Evolutionary conservation across 495 filamentous ascomycete genomes (phyloP).

Genomic region (Penicillium soppii): DNA sequence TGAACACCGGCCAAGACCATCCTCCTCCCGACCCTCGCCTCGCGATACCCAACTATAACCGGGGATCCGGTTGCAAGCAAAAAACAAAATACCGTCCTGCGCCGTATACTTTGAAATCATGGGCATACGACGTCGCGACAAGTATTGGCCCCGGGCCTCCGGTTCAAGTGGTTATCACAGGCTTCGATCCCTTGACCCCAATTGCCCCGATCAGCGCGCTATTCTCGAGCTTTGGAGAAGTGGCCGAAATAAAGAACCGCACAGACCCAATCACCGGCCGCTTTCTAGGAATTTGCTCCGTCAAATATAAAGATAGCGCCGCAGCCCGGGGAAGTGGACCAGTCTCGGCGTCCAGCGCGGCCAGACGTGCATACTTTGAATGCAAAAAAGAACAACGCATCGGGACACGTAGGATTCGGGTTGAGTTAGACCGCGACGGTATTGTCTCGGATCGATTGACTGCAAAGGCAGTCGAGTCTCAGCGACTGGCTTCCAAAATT

Average conservation of each 20-base stretch:
- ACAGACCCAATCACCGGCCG: conserved; percentile 91
- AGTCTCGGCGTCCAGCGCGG: conserved; percentile 70
- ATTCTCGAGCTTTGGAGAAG: conserved; percentile 85
- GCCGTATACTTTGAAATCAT: conserved; percentile 76
- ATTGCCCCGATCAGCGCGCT: conserved; percentile 75
- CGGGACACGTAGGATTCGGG: conserved; percentile 68
- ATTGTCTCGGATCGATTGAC: conserved; percentile 72
- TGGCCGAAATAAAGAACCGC: conserved; percentile 84
- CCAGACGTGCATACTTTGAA: conserved; percentile 64
- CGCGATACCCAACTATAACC: conserved; percentile 58
- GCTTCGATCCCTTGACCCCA: conserved; percentile 84
- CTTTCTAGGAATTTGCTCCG: conserved; percentile 86
- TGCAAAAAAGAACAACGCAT: conserved; percentile 69
- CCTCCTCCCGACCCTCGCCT: conserved; percentile 76
- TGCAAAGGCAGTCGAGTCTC: conserved; percentile 64
- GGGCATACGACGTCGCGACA: conserved; percentile 72
- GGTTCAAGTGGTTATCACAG: conserved; percentile 84
- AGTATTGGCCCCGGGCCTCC: conserved; percentile 89
- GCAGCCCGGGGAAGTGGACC: conserved; percentile 49
- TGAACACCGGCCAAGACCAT: conserved; percentile 61
- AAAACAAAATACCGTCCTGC: conserved; percentile 70
- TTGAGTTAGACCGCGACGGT: conserved; percentile 87
- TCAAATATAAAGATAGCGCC: conserved; percentile 78
- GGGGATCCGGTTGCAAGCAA: conserved; percentile 60
- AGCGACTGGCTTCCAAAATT: conserved; percentile 49